Evolutionary conservation across 805 yeast species (phyloP), one percentile per base, ranked within the genome.

Genomic region (Peterozyma toletana): DNA sequence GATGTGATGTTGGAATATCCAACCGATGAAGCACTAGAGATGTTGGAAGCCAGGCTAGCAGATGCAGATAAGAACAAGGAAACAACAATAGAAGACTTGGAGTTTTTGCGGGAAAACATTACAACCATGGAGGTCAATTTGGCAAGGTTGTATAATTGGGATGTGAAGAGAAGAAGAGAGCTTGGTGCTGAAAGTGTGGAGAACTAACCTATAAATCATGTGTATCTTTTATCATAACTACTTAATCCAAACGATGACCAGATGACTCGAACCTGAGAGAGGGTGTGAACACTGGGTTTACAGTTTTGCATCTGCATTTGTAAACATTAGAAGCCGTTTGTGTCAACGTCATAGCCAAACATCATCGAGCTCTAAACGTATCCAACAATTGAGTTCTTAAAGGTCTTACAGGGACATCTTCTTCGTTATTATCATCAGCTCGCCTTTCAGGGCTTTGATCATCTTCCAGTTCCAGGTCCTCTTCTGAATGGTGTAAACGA

Each of bases 111-210:
- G 50, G 93, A 86, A 52, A 89, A 89, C 54, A 90, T 91, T 49
- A 93, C 99, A 13, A 91, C 97, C 3, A 87, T 93, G 90, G 98
- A 93, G 62, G 99, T 93, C 41, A 93, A 93, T 59, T 88, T 96
- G 14, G 97, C 99, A 1, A 75, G 99, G 51, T 72, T 86, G 58
- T 86, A 86, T 59, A 86, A 86, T 55, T 86, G 91, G 90, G 95
- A 85, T 58, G 91, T 86, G 9, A 86, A 83, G 56, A 74, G 86
- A 63, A 77, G 90, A 61, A 83, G 68, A 62, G 66, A 53, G 56
- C 70, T 71, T 50, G 64, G 63, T 40, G 27, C 27, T 21, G 27
- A 21, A 21, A 21, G 27, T 7, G 27, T 21, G 27, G 27, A 11
- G 30, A 9, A 27, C 16, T 11, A n/a, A 34, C 16, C 14, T 13